Percentiles rank a stretch among this genome's conserved stretches.
Conservation (phyloP, 179 eudicot species). For the Beta lomatogona region DNA sequence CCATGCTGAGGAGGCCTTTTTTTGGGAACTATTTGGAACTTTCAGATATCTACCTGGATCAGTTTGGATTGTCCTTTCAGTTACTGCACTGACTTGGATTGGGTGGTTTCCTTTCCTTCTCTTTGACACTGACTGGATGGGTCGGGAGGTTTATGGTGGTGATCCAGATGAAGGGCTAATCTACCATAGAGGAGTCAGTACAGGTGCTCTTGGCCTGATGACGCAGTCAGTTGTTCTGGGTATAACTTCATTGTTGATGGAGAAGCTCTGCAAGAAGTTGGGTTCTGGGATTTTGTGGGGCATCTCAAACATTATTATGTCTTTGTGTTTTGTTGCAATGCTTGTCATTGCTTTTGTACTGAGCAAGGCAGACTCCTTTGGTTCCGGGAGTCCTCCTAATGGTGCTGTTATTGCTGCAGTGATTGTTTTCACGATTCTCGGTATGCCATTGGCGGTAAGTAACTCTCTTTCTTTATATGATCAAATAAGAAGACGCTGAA, state of each 20-base stretch:
- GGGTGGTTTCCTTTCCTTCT: constrained; percentile 99
- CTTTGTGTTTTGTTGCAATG: constrained; percentile 81
- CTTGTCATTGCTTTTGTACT: constrained; percentile 60
- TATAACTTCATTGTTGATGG: constrained; percentile 85
- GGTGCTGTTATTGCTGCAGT: constrained; percentile 81
- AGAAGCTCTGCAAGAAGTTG: constrained; percentile 76
- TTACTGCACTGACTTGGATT: constrained; percentile 88
- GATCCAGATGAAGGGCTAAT: constrained; percentile 71
- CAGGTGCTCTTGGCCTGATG: constrained; percentile 94
- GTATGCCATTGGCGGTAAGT: constrained; percentile 96
- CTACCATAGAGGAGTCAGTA: constrained; percentile 82
- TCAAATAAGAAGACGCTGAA: too few species aligned
- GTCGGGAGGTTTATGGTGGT: constrained; percentile 93
- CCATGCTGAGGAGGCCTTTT: constrained; percentile 81
- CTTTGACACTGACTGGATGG: constrained; percentile 99
- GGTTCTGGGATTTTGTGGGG: constrained; percentile 98
- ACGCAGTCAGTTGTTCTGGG: constrained; percentile 86
- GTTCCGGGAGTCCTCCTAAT: constrained; percentile 52
- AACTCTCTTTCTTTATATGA: neutral
- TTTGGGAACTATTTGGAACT: constrained; percentile 94
- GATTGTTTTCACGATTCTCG: constrained; percentile 74
- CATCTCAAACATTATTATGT: constrained; percentile 79
- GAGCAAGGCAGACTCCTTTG: constrained; percentile 43
- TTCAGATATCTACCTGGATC: constrained; percentile 70
- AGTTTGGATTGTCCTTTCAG: constrained; percentile 78